phyloP scores from a whole-genome alignment of 345 rosid genomes.

The Geranium brycei region DNA sequence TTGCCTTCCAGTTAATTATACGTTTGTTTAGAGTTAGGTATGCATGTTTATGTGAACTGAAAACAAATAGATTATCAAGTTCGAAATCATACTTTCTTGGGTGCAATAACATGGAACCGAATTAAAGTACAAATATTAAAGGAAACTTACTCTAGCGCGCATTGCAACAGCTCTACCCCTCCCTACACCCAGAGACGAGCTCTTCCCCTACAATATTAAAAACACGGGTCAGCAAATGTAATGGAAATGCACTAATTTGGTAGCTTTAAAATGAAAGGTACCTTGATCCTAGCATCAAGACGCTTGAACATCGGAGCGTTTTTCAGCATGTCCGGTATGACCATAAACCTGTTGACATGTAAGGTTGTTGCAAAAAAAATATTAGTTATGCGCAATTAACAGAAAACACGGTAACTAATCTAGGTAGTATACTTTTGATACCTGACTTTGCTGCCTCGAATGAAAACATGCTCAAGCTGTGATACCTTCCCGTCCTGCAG shows the following conservation, averaged over 20 bases:
- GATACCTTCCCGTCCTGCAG: constrained; percentile 87
- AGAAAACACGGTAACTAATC: too few relatives aligned
- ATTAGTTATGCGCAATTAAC: too few relatives aligned
- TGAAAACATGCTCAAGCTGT: constrained; percentile 14
- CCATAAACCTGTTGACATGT: constrained; percentile 62
- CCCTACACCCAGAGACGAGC: constrained; percentile 79
- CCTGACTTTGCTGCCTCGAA: constrained; percentile 99
- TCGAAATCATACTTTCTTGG: not conserved
- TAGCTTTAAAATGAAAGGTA: constrained; percentile 13
- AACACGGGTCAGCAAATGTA: not conserved
- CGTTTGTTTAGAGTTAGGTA: too few relatives aligned
- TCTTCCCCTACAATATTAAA: constrained; percentile 58
- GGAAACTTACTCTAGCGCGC: constrained; percentile 68
- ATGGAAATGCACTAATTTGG: not conserved
- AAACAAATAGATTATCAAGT: too few relatives aligned
- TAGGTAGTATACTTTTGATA: constrained; percentile 7
- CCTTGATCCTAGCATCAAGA: constrained; percentile 76
- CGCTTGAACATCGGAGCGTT: constrained; percentile 97
- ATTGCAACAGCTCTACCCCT: constrained; percentile 85
- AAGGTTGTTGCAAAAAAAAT: too few relatives aligned
- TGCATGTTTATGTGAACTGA: too few relatives aligned
- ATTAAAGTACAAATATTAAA: not conserved
- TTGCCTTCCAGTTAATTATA: too few relatives aligned
- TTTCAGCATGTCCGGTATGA: constrained; percentile 97
- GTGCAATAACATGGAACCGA: not conserved